phyloP scores from a whole-genome alignment of 306 rosid genomes.

The Corylus heterophylla region DNA sequence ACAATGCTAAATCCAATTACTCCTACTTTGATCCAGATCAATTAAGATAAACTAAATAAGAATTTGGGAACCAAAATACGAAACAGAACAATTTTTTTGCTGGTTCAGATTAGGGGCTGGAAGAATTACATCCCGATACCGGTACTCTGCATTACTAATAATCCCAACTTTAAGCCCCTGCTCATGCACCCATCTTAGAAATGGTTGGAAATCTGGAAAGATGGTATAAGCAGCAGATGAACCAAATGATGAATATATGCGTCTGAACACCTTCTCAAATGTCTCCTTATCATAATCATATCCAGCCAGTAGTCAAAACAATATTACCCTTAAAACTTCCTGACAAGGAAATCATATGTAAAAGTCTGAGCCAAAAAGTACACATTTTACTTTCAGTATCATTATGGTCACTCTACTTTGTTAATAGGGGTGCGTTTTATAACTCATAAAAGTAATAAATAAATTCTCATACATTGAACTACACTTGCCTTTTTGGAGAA shows the following conservation, averaged over 20 bases:
- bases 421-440: background rate
- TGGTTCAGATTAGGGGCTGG: constrained; percentile 75
- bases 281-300: constrained; percentile 94
- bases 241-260: constrained; percentile 89
- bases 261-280: constrained; percentile 88
- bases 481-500: constrained; percentile 1
- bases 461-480: constrained; percentile 13
- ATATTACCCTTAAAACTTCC: too few species aligned
- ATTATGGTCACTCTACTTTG: background rate
- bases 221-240: constrained; percentile 84
- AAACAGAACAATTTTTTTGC: constrained; percentile 30
- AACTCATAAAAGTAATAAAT: background rate
- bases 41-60: background rate
- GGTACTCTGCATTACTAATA: constrained; percentile 87
- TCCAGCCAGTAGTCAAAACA: constrained; percentile 75
- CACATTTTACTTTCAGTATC: background rate
- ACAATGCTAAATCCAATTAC: too few species aligned
- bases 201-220: constrained; percentile 86
- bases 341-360: background rate
- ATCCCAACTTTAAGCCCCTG: constrained; percentile 84
- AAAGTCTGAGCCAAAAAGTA: background rate
- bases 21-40: too few species aligned
- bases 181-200: constrained; percentile 79
- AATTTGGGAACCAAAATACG: background rate
- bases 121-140: constrained; percentile 86